Base-by-base conservation (phyloP, 345 rosid genomes). In the Citrus trifoliata region DNA sequence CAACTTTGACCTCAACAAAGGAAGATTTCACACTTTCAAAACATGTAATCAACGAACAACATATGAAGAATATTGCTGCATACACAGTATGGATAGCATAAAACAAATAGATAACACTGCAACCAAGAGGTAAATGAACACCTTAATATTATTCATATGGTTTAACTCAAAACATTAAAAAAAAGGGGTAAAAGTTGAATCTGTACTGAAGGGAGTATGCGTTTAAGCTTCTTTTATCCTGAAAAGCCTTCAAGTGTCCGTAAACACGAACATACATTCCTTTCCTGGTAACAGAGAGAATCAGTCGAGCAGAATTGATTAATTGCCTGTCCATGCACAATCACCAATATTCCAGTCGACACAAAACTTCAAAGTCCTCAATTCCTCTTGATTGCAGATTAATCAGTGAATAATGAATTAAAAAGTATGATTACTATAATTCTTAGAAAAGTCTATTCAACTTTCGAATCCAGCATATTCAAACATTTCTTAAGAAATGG, bases 241-340 rank as follows among this genome's bases (percentile, higher is more conserved):
- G 97, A 74, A 96, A 82, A 76, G 86, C 86, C 86, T 92, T 92
- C 64, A 96, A 76, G 82, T 88, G 95, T 76, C 98, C 98, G 79
- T 89, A 88, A 66, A 96, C 89, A 78, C 97, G 91, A 80, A 91
- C 98, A 87, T 96, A 96, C 84, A 83, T 90, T 71, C 97, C 98
- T 70, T 87, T 80, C 90, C 99, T 94, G 51, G 5, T 46, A 80
- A 33, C 55, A 65, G 9, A 75, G 37, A 83, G 53, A 67, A 3
- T 51, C 21, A 61, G 40, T 19, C 24, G 21, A 53, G 24, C 18
- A 63, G 51, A 13, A 61, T 7, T 79, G 58, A 48, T 35, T 67
- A 70, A 74, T 75, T 76, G 14, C n/a, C 42, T 12, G 32, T 61
- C 5, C 24, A 10, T 24, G 55, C 60, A 78, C 68, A 37, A 32